phyloP scores from a whole-genome alignment of 192 early-diverging fungal species.

The Geranomyces michiganensis region DNA sequence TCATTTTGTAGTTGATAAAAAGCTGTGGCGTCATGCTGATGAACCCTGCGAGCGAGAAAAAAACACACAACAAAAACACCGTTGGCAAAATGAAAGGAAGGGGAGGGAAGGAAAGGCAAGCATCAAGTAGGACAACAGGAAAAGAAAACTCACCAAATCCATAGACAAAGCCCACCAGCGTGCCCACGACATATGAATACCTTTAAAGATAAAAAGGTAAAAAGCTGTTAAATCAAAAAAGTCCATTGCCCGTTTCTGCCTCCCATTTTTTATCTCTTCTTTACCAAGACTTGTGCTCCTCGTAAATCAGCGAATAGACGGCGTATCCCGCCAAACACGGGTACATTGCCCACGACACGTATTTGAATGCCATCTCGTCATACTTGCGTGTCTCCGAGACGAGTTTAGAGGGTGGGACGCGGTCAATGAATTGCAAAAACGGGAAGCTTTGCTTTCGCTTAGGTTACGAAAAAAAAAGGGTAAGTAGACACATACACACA shows the following conservation, averaged over 20 bases:
- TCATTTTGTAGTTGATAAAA: slow-evolving; percentile 88
- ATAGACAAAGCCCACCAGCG: slow-evolving; percentile 90
- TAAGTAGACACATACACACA: background rate
- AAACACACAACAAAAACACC: background rate
- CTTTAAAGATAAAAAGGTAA: too few relatives aligned
- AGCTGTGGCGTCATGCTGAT: slow-evolving; percentile 83
- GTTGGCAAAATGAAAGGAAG: background rate
- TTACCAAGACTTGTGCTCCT: slow-evolving; percentile 85
- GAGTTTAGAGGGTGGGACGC: slow-evolving; percentile 51
- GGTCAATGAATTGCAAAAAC: slow-evolving; percentile 53
- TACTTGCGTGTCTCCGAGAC: slow-evolving; percentile 54
- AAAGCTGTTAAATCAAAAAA: too few relatives aligned
- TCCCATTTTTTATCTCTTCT: too few relatives aligned
- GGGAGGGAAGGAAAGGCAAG: too few relatives aligned
- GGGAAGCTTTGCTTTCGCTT: slow-evolving; percentile 49
- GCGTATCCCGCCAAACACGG: slow-evolving; percentile 80
- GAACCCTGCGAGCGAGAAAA: slow-evolving; percentile 44
- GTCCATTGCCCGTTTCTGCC: too few relatives aligned
- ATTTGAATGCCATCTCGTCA: slow-evolving; percentile 78
- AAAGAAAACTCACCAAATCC: slow-evolving; percentile 75
- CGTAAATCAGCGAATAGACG: slow-evolving; percentile 77
- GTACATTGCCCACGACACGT: slow-evolving; percentile 75
- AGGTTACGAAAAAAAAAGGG: too few relatives aligned
- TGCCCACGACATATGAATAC: slow-evolving; percentile 82
- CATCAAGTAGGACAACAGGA: background rate